Evolutionary conservation across 2,329 filamentous ascomycete species (phyloP).

Genomic region (Chaetomium strumarium): DNA sequence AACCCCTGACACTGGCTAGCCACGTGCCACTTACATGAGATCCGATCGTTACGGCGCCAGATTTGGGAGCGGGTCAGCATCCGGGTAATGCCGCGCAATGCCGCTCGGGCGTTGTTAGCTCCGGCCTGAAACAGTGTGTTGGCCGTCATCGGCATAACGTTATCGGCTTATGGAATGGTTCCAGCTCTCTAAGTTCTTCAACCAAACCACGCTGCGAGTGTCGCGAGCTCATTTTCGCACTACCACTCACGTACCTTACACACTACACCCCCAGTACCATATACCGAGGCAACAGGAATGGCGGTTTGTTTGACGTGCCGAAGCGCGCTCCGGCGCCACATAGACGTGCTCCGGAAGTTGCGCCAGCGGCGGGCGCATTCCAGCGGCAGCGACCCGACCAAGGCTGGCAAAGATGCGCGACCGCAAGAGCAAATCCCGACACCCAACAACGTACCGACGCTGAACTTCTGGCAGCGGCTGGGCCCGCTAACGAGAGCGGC

Average conservation of each 20-base stretch:
- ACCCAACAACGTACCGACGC: conserved; percentile 36
- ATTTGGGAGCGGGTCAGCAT: conserved; percentile 1
- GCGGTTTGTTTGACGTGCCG: conserved; percentile 23
- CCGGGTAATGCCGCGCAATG: neutral
- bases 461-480: conserved; percentile 51
- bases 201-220: neutral
- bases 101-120: conserved; percentile 1
- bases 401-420: conserved; percentile 18
- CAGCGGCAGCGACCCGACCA: conserved; percentile 16
- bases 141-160: neutral
- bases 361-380: conserved; percentile 28
- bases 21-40: neutral
- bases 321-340: conserved; percentile 27
- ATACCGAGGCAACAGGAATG: conserved; percentile 16
- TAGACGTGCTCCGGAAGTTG: conserved; percentile 22
- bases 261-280: neutral
- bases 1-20: neutral
- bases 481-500: conserved; percentile 50
- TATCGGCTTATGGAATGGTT: too few relatives aligned
- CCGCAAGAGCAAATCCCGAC: conserved; percentile 36
- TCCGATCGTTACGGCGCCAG: neutral
- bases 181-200: too few relatives aligned
- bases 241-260: too few relatives aligned
- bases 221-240: too few relatives aligned
- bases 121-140: conserved; percentile 5